Conservation (phyloP, 73 alveolate species). For the Paramecium octaurelia region DNA sequence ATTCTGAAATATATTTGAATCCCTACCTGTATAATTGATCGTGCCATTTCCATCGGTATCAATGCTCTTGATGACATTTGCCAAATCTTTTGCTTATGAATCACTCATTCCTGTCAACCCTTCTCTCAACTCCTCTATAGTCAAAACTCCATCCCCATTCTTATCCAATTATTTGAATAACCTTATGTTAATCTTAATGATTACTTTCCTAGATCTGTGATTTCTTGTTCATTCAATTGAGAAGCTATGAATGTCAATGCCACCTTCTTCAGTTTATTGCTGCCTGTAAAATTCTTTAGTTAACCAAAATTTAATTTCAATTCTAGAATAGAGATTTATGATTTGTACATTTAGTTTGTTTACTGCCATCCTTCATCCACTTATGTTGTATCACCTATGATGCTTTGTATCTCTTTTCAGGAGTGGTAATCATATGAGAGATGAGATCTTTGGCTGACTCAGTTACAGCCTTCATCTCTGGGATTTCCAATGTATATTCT, state of each 20-base stretch:
- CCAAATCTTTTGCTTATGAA: conserved; percentile 45
- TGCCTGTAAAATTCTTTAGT: conserved; percentile 45
- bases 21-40: conserved; percentile 60
- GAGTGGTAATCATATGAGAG: conserved; percentile 57
- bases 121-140: conserved; percentile 68
- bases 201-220: conserved; percentile 58
- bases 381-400: conserved; percentile 58
- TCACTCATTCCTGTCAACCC: conserved; percentile 59
- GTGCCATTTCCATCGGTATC: conserved; percentile 72
- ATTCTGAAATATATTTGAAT: conserved; percentile 8
- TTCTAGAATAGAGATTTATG: not conserved
- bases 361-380: conserved; percentile 64
- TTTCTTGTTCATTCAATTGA: conserved; percentile 58
- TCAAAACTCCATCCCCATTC: conserved; percentile 71
- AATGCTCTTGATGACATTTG: conserved; percentile 52
- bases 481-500: conserved; percentile 62
- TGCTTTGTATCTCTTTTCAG: conserved; percentile 67
- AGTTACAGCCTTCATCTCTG: conserved; percentile 54
- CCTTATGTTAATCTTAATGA: not conserved
- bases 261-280: conserved; percentile 62
- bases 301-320: conserved; percentile 51
- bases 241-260: conserved; percentile 67
- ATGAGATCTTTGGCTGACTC: conserved; percentile 72
- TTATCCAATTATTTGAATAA: conserved; percentile 62
- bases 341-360: conserved; percentile 36